Conservation (phyloP, 331 rosid species). For the Malus hybrid region DNA sequence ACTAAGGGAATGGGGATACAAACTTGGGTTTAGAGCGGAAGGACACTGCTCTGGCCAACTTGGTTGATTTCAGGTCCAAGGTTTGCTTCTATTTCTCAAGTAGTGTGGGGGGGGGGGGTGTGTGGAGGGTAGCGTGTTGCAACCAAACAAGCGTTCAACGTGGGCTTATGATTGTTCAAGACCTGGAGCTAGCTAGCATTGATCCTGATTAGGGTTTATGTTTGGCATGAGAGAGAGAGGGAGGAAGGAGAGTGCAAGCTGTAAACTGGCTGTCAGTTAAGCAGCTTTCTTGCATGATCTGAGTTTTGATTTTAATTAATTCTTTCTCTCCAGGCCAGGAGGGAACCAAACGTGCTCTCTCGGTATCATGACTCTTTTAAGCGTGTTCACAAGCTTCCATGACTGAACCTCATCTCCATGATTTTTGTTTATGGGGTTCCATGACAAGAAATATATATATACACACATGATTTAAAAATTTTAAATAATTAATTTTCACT, state of each 20-base stretch:
- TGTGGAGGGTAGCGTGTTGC: slow-evolving; percentile 5
- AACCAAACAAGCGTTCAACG: slow-evolving; percentile 20
- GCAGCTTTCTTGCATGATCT: slow-evolving; percentile 98
- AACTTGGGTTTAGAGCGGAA: no score
- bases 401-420: slow-evolving; percentile 17
- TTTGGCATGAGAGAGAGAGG: slow-evolving; percentile 35
- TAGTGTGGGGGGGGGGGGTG: neutral
- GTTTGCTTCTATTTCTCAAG: neutral
- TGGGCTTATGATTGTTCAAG: slow-evolving; percentile 41
- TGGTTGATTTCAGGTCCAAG: no score
- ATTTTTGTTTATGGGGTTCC: slow-evolving; percentile 32
- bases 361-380: slow-evolving; percentile 52
- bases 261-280: slow-evolving; percentile 82
- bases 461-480: no score
- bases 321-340: neutral
- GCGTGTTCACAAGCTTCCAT: slow-evolving; percentile 51
- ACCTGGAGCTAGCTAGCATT: slow-evolving; percentile 14
- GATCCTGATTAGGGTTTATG: slow-evolving; percentile 34
- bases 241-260: slow-evolving; percentile 57
- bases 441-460: neutral
- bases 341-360: slow-evolving; percentile 73
- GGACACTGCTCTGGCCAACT: no score
- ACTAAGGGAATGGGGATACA: no score
- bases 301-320: slow-evolving; percentile 3
- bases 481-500: neutral